These are phyloP conservation scores for Pyrus hybrid DNA, from an alignment of 331 rosid species.

Conservation along the genomic window DNA sequence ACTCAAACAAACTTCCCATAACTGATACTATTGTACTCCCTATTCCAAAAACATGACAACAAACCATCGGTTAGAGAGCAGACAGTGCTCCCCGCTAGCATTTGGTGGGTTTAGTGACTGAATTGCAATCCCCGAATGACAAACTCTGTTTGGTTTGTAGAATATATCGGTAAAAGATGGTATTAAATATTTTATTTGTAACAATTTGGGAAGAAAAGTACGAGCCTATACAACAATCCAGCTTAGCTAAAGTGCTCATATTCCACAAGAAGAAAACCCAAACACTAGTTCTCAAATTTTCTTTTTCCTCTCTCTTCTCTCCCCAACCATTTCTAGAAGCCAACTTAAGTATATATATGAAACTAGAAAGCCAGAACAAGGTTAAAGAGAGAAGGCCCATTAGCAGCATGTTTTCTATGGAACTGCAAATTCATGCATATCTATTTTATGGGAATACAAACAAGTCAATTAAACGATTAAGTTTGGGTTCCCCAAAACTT, in stretches of 20 bases:
- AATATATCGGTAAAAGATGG: background rate
- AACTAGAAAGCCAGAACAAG: background rate
- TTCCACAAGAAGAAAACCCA: background rate
- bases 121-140: background rate
- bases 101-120: background rate
- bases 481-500: too few species aligned
- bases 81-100: background rate
- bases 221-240: background rate
- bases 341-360: background rate
- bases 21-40: background rate
- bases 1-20: background rate
- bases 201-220: background rate
- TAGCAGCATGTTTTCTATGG: background rate
- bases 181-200: background rate
- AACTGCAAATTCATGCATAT: background rate
- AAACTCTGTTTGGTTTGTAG: background rate
- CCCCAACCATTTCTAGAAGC: background rate
- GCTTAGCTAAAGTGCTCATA: background rate
- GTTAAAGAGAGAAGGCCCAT: background rate
- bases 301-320: background rate
- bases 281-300: background rate
- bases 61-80: background rate
- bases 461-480: background rate
- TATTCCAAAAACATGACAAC: background rate
- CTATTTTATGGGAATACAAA: background rate